phyloP scores from a whole-genome alignment of 225 moss, liverwort and hornwort genomes.

The Ulota crispa region DNA sequence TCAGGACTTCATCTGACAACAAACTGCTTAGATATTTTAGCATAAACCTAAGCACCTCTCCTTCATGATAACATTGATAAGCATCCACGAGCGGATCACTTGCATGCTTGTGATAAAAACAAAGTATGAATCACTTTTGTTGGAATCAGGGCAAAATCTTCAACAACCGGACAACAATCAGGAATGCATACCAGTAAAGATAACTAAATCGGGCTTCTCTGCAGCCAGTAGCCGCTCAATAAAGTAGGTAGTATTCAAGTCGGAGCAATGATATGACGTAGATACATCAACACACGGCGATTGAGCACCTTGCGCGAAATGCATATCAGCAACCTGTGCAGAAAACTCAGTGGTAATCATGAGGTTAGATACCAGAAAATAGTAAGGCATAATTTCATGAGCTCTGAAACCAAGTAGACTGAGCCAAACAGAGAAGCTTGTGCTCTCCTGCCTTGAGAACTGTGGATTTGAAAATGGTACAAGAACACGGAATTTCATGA shows the following conservation, averaged over 20 bases:
- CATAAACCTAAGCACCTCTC: neutral
- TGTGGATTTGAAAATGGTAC: neutral
- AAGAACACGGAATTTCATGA: neutral
- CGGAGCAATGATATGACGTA: conserved; percentile 67
- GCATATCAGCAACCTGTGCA: conserved; percentile 94
- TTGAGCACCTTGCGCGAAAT: conserved; percentile 79
- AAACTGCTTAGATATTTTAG: neutral
- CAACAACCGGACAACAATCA: conserved; percentile 18
- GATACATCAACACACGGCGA: conserved; percentile 69
- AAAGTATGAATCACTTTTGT: neutral
- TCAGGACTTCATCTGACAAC: neutral
- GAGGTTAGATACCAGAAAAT: conserved; percentile 8
- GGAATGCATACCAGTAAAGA: conserved; percentile 73
- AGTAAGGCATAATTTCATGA: neutral
- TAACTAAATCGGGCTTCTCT: conserved; percentile 85
- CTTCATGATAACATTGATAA: neutral
- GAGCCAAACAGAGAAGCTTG: conserved; percentile 1
- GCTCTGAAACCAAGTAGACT: neutral
- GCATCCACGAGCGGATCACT: conserved; percentile 12
- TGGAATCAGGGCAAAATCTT: neutral
- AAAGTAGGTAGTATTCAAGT: conserved; percentile 85
- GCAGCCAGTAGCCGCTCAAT: conserved; percentile 63
- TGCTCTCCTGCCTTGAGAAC: neutral
- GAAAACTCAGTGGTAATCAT: neutral
- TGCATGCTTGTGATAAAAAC: neutral